Conservation (phyloP, 2,329 filamentous ascomycete species). For the Claviceps pazoutovae region DNA sequence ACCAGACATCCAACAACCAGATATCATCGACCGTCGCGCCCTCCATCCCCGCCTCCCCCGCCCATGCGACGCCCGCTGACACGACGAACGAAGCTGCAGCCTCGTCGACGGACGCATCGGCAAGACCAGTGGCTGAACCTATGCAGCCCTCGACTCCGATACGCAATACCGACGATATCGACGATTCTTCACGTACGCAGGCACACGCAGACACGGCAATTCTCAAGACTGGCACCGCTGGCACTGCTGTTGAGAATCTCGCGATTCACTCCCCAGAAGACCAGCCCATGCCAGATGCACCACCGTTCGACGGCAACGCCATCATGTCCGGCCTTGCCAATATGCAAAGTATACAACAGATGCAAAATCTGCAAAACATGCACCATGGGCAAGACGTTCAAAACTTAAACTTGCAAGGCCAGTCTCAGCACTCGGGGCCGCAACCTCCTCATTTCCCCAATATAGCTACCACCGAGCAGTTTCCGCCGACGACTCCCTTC, state of each 20-base stretch:
- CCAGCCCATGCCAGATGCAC: slow-evolving; percentile 9
- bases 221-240: background rate
- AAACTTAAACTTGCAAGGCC: too few relatives aligned
- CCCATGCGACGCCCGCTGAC: background rate
- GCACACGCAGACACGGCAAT: background rate
- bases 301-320: background rate
- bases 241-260: background rate
- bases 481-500: slow-evolving; percentile 20
- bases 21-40: background rate
- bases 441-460: background rate
- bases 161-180: background rate
- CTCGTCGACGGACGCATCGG: background rate
- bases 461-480: slow-evolving; percentile 12
- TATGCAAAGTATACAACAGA: background rate
- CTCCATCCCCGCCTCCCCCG: background rate
- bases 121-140: background rate
- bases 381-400: too few relatives aligned
- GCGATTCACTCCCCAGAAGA: slow-evolving; percentile 5
- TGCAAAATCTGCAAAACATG: too few relatives aligned
- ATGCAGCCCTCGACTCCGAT: slow-evolving; percentile 6
- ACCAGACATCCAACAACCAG: too few relatives aligned
- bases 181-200: background rate
- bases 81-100: background rate
- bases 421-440: background rate
- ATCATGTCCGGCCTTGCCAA: background rate